These are phyloP conservation scores for Podaxis sp. DNA, from an alignment of 768 basidiomycete genomes.

Conservation along the genomic window DNA sequence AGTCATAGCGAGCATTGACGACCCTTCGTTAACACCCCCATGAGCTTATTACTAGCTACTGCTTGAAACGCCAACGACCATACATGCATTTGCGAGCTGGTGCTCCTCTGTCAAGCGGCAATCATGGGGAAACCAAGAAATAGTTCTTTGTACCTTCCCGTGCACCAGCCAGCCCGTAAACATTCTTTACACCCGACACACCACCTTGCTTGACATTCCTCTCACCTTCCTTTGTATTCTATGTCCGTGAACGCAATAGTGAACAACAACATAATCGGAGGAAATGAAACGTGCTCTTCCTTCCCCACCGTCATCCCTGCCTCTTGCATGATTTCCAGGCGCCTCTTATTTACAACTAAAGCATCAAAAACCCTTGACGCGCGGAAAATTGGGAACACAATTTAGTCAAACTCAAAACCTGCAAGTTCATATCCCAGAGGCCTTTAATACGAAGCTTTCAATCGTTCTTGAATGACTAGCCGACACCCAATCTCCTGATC, in stretches of 20 bases:
- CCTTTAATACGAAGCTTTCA: no score
- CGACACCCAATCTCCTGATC: no score
- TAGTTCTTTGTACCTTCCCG: not conserved
- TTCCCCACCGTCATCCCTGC: not conserved
- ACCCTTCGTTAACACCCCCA: not conserved
- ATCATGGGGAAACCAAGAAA: not conserved
- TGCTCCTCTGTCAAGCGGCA: not conserved
- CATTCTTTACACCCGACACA: not conserved
- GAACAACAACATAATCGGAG: not conserved
- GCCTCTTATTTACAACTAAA: no score
- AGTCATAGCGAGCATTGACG: conserved; percentile 29
- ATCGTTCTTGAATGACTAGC: no score
- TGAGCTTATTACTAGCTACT: not conserved
- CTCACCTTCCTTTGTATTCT: not conserved
- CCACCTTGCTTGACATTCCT: not conserved
- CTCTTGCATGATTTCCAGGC: not conserved
- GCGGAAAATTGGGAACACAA: no score
- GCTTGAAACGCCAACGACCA: not conserved
- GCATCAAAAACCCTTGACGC: no score
- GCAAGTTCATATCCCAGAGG: no score
- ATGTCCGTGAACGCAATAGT: not conserved
- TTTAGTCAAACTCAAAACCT: no score
- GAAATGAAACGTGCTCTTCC: no score
- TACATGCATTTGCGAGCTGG: not conserved
- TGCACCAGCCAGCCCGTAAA: not conserved